Evolutionary conservation across 495 filamentous ascomycete species (phyloP), one percentile per base, ranked within the genome.

Genomic region (Daldinia decipiens): DNA sequence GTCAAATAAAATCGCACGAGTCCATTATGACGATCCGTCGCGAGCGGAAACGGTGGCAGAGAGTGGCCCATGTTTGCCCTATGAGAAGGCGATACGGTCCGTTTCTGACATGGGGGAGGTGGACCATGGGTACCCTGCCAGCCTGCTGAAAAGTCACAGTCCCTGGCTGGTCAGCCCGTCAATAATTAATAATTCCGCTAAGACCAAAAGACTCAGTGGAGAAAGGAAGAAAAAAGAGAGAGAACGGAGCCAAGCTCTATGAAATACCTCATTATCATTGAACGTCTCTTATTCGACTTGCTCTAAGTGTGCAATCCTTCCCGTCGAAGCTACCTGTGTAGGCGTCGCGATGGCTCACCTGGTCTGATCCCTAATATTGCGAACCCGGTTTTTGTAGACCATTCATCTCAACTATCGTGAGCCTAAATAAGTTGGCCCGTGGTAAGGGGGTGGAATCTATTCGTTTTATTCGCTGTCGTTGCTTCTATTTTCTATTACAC

Each of bases 201-300:
- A 65, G 26, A 74, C 69, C 58, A 70, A 72, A 54, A 62, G 50
- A 72, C 64, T 73, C 72, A 70, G 71, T 72, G 65, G 73, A 68
- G 71, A 61, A 36, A 13, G 3, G 12, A 36, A 36, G 12, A 5
- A 24, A 24, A 47, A 47, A 47, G 5, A 24, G 5, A 47, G 17
- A 47, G 17, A 47, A 67, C 53, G 52, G 57, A 54, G 69, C 66
- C 70, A 73, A 66, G 61, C 67, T 61, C 52, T 51, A 26, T 8
- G 24, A 77, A 75, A 75, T 77, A 77, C 67, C 73, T 77, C 75
- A 75, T 75, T 63, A 45, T 75, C 73, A 73, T 75, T 66, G 52
- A 71, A 54, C 67, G 43, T 69, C 62, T 62, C 39, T 70, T 40
- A 71, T 69, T 73, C 70, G 58, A 71, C 53, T 36, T 64, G 45